Percentiles rank a stretch among this genome's conserved stretches.
Conservation (phyloP, 352 stramenopile species). For the Globisporangium iwayamae region DNA sequence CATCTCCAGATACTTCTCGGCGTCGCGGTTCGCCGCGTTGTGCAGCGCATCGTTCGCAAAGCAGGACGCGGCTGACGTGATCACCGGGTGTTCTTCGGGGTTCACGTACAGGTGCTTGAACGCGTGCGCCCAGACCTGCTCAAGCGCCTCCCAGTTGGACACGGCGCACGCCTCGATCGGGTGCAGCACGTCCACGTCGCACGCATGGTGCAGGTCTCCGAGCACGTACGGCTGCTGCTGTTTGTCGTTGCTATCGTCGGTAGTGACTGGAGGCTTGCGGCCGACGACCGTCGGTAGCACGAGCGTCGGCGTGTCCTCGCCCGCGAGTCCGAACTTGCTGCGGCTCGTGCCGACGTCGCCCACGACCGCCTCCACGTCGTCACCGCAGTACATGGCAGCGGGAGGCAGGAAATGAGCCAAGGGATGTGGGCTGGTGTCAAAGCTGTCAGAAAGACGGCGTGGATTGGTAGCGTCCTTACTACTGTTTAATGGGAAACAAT, state of each 20-base stretch:
- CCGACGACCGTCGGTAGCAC: slow-evolving; percentile 79
- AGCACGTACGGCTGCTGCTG: slow-evolving; percentile 25
- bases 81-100: slow-evolving; percentile 67
- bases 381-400: slow-evolving; percentile 92
- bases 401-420: neutral
- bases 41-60: slow-evolving; percentile 69
- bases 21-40: slow-evolving; percentile 50
- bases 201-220: slow-evolving; percentile 52
- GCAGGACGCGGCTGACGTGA: slow-evolving; percentile 69
- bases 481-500: too few species aligned
- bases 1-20: slow-evolving; percentile 84
- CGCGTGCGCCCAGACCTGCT: slow-evolving; percentile 77
- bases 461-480: too few species aligned
- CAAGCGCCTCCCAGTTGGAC: slow-evolving; percentile 82
- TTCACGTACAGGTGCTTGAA: slow-evolving; percentile 73
- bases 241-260: neutral
- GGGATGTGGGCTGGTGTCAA: too few species aligned
- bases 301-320: slow-evolving; percentile 92
- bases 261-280: slow-evolving; percentile 12
- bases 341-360: slow-evolving; percentile 90
- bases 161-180: slow-evolving; percentile 59
- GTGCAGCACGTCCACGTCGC: slow-evolving; percentile 54
- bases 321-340: slow-evolving; percentile 94
- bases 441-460: too few species aligned
- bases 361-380: slow-evolving; percentile 95